Base-by-base conservation (phyloP, 192 early-diverging fungal genomes). In the Coemansia biformis region DNA sequence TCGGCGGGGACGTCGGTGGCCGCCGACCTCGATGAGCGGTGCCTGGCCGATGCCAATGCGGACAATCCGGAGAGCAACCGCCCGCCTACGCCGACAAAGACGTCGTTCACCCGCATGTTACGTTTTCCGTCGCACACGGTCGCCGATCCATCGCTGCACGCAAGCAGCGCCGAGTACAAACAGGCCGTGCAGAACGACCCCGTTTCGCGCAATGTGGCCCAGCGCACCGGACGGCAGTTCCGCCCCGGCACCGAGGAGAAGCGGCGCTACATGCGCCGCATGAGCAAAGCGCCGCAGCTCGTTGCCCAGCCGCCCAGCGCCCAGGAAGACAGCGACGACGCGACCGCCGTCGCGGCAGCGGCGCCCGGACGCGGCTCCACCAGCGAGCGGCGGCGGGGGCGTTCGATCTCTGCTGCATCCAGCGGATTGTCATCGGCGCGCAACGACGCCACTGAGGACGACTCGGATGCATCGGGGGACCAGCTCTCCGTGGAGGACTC, bases 21-120 rank as follows among this genome's bases (percentile, higher is more conserved):
- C 1, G 69, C 69, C 5, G 69, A 73, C 43, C 39, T 73, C 13
- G 69, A 73, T 46, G 69, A 73, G 54, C 62, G 61, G 37, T 52
- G 52, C 26, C 43, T 73, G 44, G 69, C 69, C 2, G 69, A 73
- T 26, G 69, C 69, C 43, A 73, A 73, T 35, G 62, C 69, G 9
- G 62, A 73, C 58, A 73, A 73, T 33, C 69, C 69, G 19, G 69
- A 73, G 29, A 59, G 38, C 69, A 65, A 73, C 57, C 69, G 69
- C 12, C 69, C 69, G 45, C 69, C 69, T 1, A 73, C 69, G 22
- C 69, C 69, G 2, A 73, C 69, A 18, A 73, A 73, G 50, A 33
- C 44, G n/a, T 51, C 53, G 44, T 61, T 73, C 28, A 42, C 62
- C 11, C 62, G 69, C 11, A 64, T 64, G 57, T 54, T 73, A 42